These are phyloP conservation scores for Pleurotus giganteus DNA, from an alignment of 768 basidiomycete species.

Conservation along the genomic window DNA sequence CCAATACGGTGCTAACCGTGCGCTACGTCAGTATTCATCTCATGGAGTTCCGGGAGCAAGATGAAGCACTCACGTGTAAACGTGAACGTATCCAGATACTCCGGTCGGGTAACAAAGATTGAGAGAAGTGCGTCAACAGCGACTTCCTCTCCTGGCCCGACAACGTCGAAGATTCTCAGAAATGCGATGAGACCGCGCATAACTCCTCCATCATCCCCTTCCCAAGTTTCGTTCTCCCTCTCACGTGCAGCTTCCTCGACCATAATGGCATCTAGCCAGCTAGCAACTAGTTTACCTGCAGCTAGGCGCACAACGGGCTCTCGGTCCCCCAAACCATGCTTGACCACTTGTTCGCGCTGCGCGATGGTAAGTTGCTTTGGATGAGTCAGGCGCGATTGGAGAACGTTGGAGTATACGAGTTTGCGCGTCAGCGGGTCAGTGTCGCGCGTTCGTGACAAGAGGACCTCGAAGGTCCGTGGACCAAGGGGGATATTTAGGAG, in stretches of 20 bases:
- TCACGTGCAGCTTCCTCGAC: constrained; percentile 29
- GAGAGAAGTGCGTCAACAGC: constrained; percentile 82
- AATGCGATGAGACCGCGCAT: constrained; percentile 46
- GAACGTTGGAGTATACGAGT: constrained; percentile 68
- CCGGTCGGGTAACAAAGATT: constrained; percentile 70
- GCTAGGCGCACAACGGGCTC: constrained; percentile 83
- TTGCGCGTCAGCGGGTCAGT: constrained; percentile 78
- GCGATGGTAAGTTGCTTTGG: constrained; percentile 72
- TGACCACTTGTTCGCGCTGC: constrained; percentile 84
- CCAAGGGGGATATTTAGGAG: constrained; percentile 73
- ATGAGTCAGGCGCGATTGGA: constrained; percentile 55
- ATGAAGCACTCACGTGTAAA: constrained; percentile 62
- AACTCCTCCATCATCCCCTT: constrained; percentile 44
- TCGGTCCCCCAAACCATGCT: constrained; percentile 86
- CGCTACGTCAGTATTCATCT: not conserved
- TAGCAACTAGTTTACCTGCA: constrained; percentile 70
- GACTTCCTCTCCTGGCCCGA: constrained; percentile 64
- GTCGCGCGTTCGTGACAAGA: constrained; percentile 84
- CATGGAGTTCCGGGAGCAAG: no score
- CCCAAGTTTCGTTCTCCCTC: constrained; percentile 25
- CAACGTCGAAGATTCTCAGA: constrained; percentile 54
- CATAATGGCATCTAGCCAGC: constrained; percentile 74
- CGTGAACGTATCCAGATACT: constrained; percentile 67
- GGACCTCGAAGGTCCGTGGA: constrained; percentile 54
- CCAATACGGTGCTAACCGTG: constrained; percentile 70